phyloP scores from a whole-genome alignment of 2,329 filamentous ascomycete species.

The Lojkania enalia region DNA sequence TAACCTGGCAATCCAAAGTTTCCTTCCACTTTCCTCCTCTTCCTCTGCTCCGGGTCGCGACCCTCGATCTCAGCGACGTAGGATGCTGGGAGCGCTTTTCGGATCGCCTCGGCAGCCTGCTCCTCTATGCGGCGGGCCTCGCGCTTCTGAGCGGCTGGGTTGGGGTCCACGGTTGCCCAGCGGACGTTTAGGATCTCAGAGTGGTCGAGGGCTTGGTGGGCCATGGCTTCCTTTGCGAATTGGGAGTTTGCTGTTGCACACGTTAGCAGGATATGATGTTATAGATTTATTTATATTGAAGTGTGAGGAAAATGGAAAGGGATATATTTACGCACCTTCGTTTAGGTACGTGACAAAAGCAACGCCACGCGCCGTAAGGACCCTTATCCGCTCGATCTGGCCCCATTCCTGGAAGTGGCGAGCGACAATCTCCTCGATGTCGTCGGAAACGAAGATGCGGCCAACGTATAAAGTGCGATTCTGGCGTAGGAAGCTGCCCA shows the following conservation, averaged over 20 bases:
- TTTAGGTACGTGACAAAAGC: slow-evolving; percentile 95
- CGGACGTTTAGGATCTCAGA: slow-evolving; percentile 92
- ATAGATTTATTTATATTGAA: background rate
- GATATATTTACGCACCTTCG: slow-evolving; percentile 70
- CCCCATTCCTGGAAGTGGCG: slow-evolving; percentile 98
- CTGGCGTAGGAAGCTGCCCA: slow-evolving; percentile 89
- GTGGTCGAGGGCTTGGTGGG: slow-evolving; percentile 88
- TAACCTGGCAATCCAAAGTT: slow-evolving; percentile 88
- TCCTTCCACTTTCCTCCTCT: slow-evolving; percentile 83
- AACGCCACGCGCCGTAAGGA: slow-evolving; percentile 85
- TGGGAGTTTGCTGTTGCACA: slow-evolving; percentile 39
- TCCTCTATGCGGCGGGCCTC: slow-evolving; percentile 90
- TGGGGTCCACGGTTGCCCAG: slow-evolving; percentile 96
- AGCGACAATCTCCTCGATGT: slow-evolving; percentile 94
- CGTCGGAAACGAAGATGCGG: slow-evolving; percentile 90
- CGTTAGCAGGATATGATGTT: background rate
- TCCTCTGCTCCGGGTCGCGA: slow-evolving; percentile 80
- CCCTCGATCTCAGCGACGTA: slow-evolving; percentile 95
- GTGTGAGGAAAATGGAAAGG: slow-evolving; percentile 40
- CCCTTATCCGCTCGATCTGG: slow-evolving; percentile 82
- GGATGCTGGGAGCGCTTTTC: slow-evolving; percentile 81
- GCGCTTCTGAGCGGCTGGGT: slow-evolving; percentile 89
- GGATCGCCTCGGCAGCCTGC: slow-evolving; percentile 91
- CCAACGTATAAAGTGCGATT: slow-evolving; percentile 95
- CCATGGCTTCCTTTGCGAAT: slow-evolving; percentile 79